Evolutionary conservation across 768 basidiomycete genomes (phyloP).

Genomic region (Polyporus arcularius): DNA sequence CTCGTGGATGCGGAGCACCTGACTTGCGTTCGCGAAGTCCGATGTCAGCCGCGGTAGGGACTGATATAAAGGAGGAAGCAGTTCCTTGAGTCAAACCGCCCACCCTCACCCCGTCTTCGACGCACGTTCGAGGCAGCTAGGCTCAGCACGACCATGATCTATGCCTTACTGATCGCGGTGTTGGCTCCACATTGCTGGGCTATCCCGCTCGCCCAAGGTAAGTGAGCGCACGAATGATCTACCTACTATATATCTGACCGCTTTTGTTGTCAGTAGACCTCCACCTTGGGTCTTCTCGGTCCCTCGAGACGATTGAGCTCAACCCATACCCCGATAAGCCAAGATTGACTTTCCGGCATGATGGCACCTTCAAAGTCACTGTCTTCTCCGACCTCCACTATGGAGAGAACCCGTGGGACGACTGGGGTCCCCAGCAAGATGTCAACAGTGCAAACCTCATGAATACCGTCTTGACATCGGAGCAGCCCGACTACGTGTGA

Average conservation of each 20-base stretch:
- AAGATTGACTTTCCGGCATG: conserved; percentile 53
- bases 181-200: too few species aligned
- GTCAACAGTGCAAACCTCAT: conserved; percentile 61
- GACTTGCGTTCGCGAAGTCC: too few species aligned
- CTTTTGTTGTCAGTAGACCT: not conserved
- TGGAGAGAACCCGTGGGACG: conserved; percentile 74
- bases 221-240: not conserved
- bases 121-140: too few species aligned
- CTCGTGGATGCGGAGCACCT: too few species aligned
- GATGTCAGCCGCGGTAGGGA: too few species aligned
- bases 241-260: too few species aligned
- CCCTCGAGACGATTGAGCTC: conserved; percentile 16
- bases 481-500: conserved; percentile 72
- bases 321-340: conserved; percentile 49
- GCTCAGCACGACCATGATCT: too few species aligned
- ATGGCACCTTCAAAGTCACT: conserved; percentile 71
- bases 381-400: conserved; percentile 77
- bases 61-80: too few species aligned
- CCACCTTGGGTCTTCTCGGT: not conserved
- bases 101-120: too few species aligned
- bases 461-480: conserved; percentile 53
- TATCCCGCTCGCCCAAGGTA: not conserved
- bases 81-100: too few species aligned
- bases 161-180: too few species aligned
- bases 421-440: conserved; percentile 70